These are phyloP conservation scores for Discostella stelligeroides DNA, from an alignment of 108 stramenopile species.

Conservation along the genomic window DNA sequence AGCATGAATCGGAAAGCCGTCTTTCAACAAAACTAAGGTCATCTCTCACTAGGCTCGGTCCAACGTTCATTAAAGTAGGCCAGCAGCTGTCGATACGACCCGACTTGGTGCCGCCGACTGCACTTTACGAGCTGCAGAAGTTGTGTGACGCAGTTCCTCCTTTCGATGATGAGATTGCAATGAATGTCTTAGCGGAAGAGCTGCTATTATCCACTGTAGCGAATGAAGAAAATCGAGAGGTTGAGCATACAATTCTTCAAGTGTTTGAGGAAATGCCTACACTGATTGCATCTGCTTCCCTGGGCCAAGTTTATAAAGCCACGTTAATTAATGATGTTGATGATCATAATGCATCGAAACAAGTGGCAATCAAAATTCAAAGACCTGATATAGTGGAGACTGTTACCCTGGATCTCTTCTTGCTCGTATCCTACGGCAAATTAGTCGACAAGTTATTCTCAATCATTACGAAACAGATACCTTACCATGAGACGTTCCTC, in stretches of 20 bases:
- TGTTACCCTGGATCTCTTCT: conserved; percentile 82
- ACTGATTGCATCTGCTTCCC: conserved; percentile 82
- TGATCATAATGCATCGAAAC: conserved; percentile 1
- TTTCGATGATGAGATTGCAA: conserved; percentile 79
- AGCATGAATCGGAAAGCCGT: conserved; percentile 32
- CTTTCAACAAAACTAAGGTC: conserved; percentile 54
- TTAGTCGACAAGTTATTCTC: conserved; percentile 62
- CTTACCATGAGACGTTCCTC: conserved; percentile 42
- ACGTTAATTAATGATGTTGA: conserved; percentile 25
- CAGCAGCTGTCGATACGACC: conserved; percentile 92
- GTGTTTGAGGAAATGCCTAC: conserved; percentile 51
- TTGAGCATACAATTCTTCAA: conserved; percentile 13
- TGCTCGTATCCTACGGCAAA: conserved; percentile 64
- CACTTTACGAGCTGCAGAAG: conserved; percentile 85
- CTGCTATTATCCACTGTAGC: conserved; percentile 35
- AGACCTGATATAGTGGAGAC: conserved; percentile 75
- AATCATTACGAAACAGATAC: conserved; percentile 61
- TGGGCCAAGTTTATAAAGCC: conserved; percentile 88
- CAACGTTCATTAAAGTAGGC: conserved; percentile 94
- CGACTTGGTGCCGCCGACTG: conserved; percentile 87
- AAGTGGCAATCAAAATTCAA: conserved; percentile 89
- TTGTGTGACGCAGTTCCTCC: conserved; percentile 94
- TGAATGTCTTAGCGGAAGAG: conserved; percentile 68
- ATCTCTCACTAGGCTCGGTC: conserved; percentile 87
- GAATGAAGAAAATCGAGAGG: conserved; percentile 11